Conservation (phyloP, 306 rosid species). For the Gleditsia sinensis region DNA sequence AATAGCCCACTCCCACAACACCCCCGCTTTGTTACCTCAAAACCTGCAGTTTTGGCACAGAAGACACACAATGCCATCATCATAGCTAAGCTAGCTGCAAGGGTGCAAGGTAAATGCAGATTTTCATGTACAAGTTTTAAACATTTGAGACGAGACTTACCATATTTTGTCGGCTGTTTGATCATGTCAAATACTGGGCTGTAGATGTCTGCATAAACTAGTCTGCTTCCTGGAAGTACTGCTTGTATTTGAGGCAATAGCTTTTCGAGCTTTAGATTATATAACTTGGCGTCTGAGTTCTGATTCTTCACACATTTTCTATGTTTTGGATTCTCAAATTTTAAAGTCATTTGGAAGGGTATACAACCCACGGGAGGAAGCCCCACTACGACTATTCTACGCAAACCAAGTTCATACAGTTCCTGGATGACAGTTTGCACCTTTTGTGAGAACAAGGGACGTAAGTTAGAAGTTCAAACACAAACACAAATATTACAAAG, state of each 20-base stretch:
- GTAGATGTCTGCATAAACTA: conserved; percentile 37
- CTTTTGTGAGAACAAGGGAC: too few species aligned
- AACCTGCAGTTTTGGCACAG: conserved; percentile 28
- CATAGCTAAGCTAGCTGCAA: too few species aligned
- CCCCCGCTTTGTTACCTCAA: conserved; percentile 38
- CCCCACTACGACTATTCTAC: conserved; percentile 35
- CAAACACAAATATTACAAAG: too few species aligned
- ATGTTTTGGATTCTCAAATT: background rate
- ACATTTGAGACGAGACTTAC: too few species aligned
- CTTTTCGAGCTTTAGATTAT: conserved; percentile 40
- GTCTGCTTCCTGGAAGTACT: conserved; percentile 38
- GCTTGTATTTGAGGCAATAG: conserved; percentile 30
- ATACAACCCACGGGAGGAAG: conserved; percentile 62
- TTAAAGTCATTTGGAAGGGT: conserved; percentile 45
- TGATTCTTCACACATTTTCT: conserved; percentile 37
- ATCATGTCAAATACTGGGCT: conserved; percentile 33
- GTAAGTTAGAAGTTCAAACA: too few species aligned
- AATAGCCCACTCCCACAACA: conserved; percentile 45
- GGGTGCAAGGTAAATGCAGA: background rate
- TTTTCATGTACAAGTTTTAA: background rate
- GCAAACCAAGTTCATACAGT: conserved; percentile 50
- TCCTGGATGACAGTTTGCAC: conserved; percentile 28
- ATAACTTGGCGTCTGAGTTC: conserved; percentile 43
- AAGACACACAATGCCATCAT: too few species aligned
- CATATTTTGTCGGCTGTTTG: conserved; percentile 40